Evolutionary conservation across 768 basidiomycete species (phyloP), one percentile per base, ranked within the genome.

Genomic region (Xerocomellus intermedius): DNA sequence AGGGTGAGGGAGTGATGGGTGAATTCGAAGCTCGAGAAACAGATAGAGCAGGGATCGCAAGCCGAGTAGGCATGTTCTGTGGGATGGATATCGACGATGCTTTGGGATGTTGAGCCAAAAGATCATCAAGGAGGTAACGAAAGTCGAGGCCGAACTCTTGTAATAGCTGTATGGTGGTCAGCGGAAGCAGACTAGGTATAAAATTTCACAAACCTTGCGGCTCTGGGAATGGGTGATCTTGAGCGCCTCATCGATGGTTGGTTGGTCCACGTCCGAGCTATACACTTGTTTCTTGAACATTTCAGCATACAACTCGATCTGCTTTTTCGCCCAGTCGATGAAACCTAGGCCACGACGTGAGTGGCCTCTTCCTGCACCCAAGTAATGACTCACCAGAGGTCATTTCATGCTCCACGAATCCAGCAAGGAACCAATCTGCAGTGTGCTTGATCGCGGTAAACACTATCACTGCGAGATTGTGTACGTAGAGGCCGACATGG

Each of bases 361-460:
- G 32, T 32, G 48, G 36, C 32, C 4, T 24, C 44, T 42, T 28
- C 12, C 32, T 22, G 49, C 10, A 16, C 10, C 5, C 21, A 36
- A 14, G 19, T 10, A 17, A 28, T 8, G 0, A 78, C 91, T 59
- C 63, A 96, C 96, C 82, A 54, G 93, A 95, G 0, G 96, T 89
- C 58, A 91, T 91, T 60, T 94, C 87, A 67, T 97, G 94, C 71
- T 98, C 97, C 70, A 88, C 91, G 73, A 97, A 99, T 53, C 93
- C 94, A 1, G 89, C 87, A 61, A 98, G 77, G 71, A 92, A 99
- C 97, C 97, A 99, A 73, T 99, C 96, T 14, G 92, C 92, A 1
- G 95, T 97, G 66, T 98, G 93, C 69, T 97, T 95, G 69, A 99
- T 89, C 1, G 91, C 86, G 1, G 94, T 97, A 64, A 98, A 98